phyloP scores from a whole-genome alignment of 2,329 filamentous ascomycete genomes.

The Colletotrichum tropicicola region DNA sequence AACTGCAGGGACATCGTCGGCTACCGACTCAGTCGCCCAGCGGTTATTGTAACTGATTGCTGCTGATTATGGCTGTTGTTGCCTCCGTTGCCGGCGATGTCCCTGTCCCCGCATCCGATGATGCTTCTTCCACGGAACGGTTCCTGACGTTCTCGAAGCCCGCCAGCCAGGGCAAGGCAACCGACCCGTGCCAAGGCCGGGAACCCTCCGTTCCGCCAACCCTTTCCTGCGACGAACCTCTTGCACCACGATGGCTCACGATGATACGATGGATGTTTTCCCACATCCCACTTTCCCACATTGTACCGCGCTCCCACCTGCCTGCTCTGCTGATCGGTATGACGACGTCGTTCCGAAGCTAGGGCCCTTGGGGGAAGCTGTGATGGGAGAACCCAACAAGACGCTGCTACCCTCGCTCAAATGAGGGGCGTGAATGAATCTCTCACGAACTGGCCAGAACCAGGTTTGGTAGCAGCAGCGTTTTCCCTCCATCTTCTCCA shows the following conservation, averaged over 20 bases:
- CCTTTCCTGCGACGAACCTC: constrained; percentile 21
- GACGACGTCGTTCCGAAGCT: not conserved
- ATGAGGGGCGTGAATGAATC: not conserved
- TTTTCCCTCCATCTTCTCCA: not conserved
- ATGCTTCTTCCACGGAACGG: not conserved
- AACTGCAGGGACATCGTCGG: constrained; percentile 12
- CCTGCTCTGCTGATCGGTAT: not conserved
- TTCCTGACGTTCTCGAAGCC: constrained; percentile 23
- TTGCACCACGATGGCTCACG: constrained; percentile 5
- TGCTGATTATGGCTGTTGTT: not conserved
- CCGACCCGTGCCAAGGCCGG: constrained; percentile 15
- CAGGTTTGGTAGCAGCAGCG: not conserved
- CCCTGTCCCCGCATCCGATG: constrained; percentile 9
- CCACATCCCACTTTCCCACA: not conserved
- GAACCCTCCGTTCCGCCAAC: constrained; percentile 8
- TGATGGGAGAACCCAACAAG: not conserved
- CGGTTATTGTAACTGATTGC: not conserved
- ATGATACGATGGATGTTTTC: not conserved
- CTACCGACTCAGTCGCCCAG: constrained; percentile 13
- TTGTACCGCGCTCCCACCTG: not conserved
- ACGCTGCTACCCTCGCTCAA: not conserved
- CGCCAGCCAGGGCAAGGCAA: not conserved
- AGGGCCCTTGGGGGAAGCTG: not conserved
- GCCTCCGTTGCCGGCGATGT: not conserved
- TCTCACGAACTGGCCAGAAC: not conserved